Evolutionary conservation across 2,329 filamentous ascomycete genomes (phyloP).

Genomic region (Alternaria atra): DNA sequence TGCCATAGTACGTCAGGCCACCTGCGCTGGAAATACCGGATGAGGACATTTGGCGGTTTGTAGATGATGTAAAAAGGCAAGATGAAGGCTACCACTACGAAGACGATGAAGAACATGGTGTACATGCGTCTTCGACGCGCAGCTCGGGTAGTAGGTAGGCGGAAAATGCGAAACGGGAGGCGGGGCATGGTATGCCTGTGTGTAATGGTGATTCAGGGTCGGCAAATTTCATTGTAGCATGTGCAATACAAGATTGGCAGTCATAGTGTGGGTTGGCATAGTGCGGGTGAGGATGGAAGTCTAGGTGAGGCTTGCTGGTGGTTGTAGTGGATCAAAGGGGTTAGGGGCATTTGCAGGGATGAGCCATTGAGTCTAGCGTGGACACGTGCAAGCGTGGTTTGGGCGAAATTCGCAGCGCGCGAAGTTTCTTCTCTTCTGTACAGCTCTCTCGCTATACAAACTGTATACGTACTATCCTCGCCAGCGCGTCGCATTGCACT

Average conservation of each 20-base stretch:
- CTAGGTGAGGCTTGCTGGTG: neutral
- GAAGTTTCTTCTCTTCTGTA: constrained; percentile 3
- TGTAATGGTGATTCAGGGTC: neutral
- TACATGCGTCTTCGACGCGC: constrained; percentile 50
- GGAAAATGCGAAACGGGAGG: constrained; percentile 41
- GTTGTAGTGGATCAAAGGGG: constrained; percentile 11
- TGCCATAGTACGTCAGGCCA: constrained; percentile 86
- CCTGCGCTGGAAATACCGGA: constrained; percentile 72
- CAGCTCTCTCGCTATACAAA: neutral
- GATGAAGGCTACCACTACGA: constrained; percentile 39
- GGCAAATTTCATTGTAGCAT: neutral
- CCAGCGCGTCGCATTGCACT: neutral
- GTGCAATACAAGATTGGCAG: neutral
- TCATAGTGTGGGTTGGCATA: neutral
- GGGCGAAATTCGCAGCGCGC: constrained; percentile 14
- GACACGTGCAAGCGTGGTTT: constrained; percentile 21
- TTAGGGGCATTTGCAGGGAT: constrained; percentile 19
- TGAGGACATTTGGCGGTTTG: constrained; percentile 77
- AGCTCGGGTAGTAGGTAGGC: constrained; percentile 49
- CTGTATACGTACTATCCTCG: neutral
- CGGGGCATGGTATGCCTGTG: constrained; percentile 36
- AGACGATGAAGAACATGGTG: constrained; percentile 47
- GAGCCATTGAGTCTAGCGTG: constrained; percentile 12
- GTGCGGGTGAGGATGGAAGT: neutral
- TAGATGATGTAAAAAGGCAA: constrained; percentile 72